Percentiles rank a stretch among this genome's conserved stretches.
Evolutionary conservation across 2,329 filamentous ascomycete genomes (phyloP).

Genomic region (Colletotrichum orchidophilum): DNA sequence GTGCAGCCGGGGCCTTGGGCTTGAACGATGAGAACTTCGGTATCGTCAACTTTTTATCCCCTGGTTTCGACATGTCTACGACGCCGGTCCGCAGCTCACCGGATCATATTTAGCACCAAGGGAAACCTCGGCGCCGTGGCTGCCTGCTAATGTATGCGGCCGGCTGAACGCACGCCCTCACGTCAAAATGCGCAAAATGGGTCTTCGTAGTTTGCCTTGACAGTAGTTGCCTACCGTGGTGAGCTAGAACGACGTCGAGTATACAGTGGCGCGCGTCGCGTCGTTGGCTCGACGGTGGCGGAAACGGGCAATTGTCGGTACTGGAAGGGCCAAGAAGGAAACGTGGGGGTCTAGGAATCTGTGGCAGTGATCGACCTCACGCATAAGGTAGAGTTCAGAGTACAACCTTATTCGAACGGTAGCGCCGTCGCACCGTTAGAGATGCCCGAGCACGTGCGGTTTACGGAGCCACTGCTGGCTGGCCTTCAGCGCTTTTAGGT

Average conservation of each 20-base stretch:
- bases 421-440: background rate
- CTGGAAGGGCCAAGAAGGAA: background rate
- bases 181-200: background rate
- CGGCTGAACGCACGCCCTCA: background rate
- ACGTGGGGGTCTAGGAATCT: background rate
- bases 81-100: constrained; percentile 14
- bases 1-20: constrained; percentile 49
- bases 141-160: background rate
- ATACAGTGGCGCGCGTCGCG: background rate
- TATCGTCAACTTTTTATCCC: constrained; percentile 44
- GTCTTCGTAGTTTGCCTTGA: background rate
- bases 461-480: background rate
- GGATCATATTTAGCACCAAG: constrained; percentile 6
- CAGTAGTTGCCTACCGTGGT: background rate
- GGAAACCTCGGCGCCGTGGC: background rate
- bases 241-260: background rate
- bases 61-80: constrained; percentile 19
- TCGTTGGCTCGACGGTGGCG: background rate
- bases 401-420: background rate
- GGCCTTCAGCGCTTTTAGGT: background rate
- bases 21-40: constrained; percentile 83
- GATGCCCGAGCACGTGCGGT: constrained; percentile 10
- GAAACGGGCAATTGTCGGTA: background rate
- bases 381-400: background rate
- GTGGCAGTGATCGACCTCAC: background rate